phyloP scores from a whole-genome alignment of 495 filamentous ascomycete genomes.

The Clohesyomyces aquaticus region DNA sequence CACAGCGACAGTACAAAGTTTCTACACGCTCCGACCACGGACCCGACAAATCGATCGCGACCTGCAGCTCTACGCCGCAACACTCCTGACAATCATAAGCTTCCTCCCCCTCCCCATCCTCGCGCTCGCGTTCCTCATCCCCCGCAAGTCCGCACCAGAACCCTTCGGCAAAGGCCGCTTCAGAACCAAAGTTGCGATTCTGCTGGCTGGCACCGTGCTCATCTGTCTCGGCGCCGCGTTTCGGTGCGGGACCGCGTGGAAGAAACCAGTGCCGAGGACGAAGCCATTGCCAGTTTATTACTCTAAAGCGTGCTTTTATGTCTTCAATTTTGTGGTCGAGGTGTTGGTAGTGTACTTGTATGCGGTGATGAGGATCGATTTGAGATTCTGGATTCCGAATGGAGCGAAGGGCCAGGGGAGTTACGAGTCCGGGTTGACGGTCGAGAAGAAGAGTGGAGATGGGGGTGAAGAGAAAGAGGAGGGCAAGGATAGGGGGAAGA shows the following conservation, averaged over 20 bases:
- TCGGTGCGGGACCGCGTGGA: constrained; percentile 63
- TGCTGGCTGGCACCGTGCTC: constrained; percentile 58
- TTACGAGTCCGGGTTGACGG: constrained; percentile 12
- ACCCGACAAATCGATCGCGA: constrained; percentile 58
- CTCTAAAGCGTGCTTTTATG: constrained; percentile 62
- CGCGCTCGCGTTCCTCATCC: constrained; percentile 56
- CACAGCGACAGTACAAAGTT: constrained; percentile 62
- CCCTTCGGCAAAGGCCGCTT: constrained; percentile 73
- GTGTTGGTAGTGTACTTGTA: constrained; percentile 44
- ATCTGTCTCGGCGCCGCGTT: constrained; percentile 74
- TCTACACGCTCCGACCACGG: constrained; percentile 64
- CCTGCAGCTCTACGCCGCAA: constrained; percentile 68
- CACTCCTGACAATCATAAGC: constrained; percentile 69
- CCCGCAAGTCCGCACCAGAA: constrained; percentile 56
- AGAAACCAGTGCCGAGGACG: constrained; percentile 53
- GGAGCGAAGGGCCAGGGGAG: constrained; percentile 45
- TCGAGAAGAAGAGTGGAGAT: constrained; percentile 1
- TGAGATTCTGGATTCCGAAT: constrained; percentile 45
- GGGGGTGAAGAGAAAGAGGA: not conserved
- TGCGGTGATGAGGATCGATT: constrained; percentile 44
- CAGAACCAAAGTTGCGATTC: constrained; percentile 64
- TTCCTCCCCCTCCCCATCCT: constrained; percentile 75
- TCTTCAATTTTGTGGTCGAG: constrained; percentile 48
- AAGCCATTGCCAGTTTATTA: constrained; percentile 69
- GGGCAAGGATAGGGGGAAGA: constrained; percentile 1